Conservation (phyloP, 257 asterid genomes). For the Capsicum chinense region DNA sequence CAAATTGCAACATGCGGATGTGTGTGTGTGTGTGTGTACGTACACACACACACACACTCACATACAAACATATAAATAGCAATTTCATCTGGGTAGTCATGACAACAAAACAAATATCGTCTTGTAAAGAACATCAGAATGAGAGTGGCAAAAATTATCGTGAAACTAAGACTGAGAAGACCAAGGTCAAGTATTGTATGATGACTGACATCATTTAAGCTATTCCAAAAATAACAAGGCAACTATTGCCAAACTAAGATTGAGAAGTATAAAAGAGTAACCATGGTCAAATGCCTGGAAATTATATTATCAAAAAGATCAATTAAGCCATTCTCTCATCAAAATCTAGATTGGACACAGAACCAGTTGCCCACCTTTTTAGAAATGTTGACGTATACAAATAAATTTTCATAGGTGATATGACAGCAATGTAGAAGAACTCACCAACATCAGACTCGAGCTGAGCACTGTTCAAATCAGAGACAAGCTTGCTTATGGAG, state of each 20-base stretch:
- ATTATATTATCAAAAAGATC: not conserved
- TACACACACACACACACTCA: not conserved
- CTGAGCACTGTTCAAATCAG: slow-evolving; percentile 76
- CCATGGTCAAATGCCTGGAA: slow-evolving; percentile 14
- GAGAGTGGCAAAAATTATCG: not conserved
- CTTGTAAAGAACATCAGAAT: not conserved
- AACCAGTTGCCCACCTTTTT: not conserved
- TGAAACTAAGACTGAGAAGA: slow-evolving; percentile 11
- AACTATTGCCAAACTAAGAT: not conserved
- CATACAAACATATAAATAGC: not conserved
- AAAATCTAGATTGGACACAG: not conserved
- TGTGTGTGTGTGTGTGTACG: too few species aligned
- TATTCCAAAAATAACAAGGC: not conserved
- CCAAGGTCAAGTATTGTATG: not conserved
- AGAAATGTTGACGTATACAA: not conserved
- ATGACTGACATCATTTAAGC: not conserved
- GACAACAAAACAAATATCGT: not conserved
- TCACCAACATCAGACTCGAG: slow-evolving; percentile 93
- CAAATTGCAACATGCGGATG: not conserved
- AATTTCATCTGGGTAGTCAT: not conserved
- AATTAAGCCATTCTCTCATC: not conserved
- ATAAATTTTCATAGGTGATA: not conserved
- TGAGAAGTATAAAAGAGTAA: not conserved
- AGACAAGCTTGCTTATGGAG: slow-evolving; percentile 77
- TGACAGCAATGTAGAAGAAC: slow-evolving; percentile 31